These are phyloP conservation scores for Kuraishia ogatae DNA, from an alignment of 805 yeast genomes.

Conservation along the genomic window DNA sequence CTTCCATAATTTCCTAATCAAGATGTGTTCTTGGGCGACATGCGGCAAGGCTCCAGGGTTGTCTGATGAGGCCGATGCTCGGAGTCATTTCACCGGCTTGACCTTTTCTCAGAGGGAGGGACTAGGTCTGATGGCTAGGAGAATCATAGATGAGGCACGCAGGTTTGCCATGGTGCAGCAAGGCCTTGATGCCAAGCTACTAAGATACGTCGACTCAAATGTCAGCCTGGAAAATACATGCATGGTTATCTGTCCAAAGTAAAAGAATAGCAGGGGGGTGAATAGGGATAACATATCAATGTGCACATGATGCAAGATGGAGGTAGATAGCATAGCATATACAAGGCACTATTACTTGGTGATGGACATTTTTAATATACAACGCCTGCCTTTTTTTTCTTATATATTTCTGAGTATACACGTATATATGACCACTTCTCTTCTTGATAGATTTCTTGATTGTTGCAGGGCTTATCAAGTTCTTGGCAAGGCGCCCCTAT, in stretches of 20 bases:
- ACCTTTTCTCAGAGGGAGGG: slow-evolving; percentile 39
- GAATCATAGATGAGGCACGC: slow-evolving; percentile 71
- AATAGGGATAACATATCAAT: not conserved
- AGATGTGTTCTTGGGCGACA: slow-evolving; percentile 85
- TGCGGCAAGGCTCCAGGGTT: slow-evolving; percentile 46
- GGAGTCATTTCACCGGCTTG: slow-evolving; percentile 38
- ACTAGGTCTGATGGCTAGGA: slow-evolving; percentile 61
- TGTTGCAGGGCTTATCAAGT: too few relatives aligned
- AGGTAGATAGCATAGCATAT: too few relatives aligned
- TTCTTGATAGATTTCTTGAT: too few relatives aligned
- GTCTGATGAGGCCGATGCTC: slow-evolving; percentile 26
- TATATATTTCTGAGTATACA: too few relatives aligned
- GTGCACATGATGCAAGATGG: too few relatives aligned
- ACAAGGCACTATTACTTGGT: too few relatives aligned
- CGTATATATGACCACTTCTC: too few relatives aligned
- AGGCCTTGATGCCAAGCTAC: slow-evolving; percentile 38
- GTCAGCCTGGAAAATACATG: slow-evolving; percentile 60
- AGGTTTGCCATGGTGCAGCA: slow-evolving; percentile 31
- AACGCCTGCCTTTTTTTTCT: too few relatives aligned
- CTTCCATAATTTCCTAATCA: slow-evolving; percentile 34
- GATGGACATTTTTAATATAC: too few relatives aligned
- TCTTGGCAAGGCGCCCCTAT: too few relatives aligned
- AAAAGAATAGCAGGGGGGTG: not conserved
- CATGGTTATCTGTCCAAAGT: not conserved
- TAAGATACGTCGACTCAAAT: slow-evolving; percentile 47